Evolutionary conservation across 2,329 filamentous ascomycete species (phyloP).

Genomic region (Gaeumannomyces tritici): DNA sequence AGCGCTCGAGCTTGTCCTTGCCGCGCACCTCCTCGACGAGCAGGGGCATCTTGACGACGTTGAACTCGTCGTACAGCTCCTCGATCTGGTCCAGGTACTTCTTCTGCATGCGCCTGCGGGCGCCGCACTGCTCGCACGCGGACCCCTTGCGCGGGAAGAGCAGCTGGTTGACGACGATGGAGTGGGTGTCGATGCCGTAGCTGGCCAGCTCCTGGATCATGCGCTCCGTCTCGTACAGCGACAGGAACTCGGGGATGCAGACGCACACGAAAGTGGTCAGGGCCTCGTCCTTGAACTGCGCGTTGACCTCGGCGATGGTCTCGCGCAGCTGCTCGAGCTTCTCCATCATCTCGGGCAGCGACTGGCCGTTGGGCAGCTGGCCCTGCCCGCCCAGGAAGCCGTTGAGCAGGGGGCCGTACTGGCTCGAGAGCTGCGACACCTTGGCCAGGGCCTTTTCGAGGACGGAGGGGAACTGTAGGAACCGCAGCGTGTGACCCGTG

Average conservation of each 20-base stretch:
- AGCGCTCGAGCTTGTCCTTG: slow-evolving; percentile 87
- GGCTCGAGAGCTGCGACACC: slow-evolving; percentile 82
- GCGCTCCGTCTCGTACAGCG: slow-evolving; percentile 94
- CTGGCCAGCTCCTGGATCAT: slow-evolving; percentile 97
- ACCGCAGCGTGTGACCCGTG: slow-evolving; percentile 94
- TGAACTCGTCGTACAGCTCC: slow-evolving; percentile 97
- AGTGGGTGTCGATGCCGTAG: slow-evolving; percentile 93
- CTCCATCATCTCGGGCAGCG: slow-evolving; percentile 80
- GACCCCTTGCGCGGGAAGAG: slow-evolving; percentile 82
- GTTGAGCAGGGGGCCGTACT: slow-evolving; percentile 94
- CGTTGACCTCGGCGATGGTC: slow-evolving; percentile 92
- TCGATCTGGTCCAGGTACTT: slow-evolving; percentile 99
- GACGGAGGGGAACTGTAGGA: slow-evolving; percentile 95
- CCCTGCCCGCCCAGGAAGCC: slow-evolving; percentile 56
- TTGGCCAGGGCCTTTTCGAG: slow-evolving; percentile 98
- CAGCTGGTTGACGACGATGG: slow-evolving; percentile 96
- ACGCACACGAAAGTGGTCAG: slow-evolving; percentile 97
- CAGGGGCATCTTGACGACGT: slow-evolving; percentile 96
- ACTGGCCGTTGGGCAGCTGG: slow-evolving; percentile 79
- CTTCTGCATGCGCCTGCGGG: slow-evolving; percentile 94
- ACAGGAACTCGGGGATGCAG: slow-evolving; percentile 95
- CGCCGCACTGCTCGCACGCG: slow-evolving; percentile 90
- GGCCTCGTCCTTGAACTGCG: slow-evolving; percentile 94
- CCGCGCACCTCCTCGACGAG: slow-evolving; percentile 92
- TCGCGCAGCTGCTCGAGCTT: slow-evolving; percentile 90